These are phyloP conservation scores for Fragosphaeria purpurea DNA, from an alignment of 2,329 filamentous ascomycete species.

Conservation along the genomic window DNA sequence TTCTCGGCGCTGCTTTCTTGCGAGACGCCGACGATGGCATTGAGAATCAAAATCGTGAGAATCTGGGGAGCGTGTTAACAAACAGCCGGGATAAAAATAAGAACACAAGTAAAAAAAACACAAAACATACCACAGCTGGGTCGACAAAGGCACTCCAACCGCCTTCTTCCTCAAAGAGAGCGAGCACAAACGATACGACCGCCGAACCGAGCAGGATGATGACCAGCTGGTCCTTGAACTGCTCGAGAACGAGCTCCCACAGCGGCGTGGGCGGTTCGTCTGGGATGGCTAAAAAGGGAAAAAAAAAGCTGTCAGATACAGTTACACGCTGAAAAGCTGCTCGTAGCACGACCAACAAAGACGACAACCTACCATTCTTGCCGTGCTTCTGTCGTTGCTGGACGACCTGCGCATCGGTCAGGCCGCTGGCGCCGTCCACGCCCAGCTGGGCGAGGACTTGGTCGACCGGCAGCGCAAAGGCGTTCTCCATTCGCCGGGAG, in stretches of 20 bases:
- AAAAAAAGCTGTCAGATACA: no score
- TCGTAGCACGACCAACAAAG: no score
- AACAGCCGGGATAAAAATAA: background rate
- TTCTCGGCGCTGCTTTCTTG: constrained; percentile 99
- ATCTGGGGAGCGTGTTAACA: constrained; percentile 48
- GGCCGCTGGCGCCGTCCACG: constrained; percentile 44
- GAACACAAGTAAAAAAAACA: background rate
- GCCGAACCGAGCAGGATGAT: constrained; percentile 90
- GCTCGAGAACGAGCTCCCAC: constrained; percentile 94
- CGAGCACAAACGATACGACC: constrained; percentile 84
- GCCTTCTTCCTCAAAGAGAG: constrained; percentile 83
- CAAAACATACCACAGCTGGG: constrained; percentile 69
- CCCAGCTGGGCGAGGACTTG: constrained; percentile 50
- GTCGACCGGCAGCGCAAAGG: constrained; percentile 47
- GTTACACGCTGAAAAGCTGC: no score
- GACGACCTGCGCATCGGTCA: constrained; percentile 49
- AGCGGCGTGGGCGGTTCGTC: constrained; percentile 94
- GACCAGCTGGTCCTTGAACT: constrained; percentile 98
- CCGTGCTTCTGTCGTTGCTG: constrained; percentile 49
- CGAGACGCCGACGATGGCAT: constrained; percentile 93
- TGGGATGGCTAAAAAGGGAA: constrained; percentile 38
- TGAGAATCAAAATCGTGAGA: constrained; percentile 90
- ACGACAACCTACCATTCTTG: constrained; percentile 47
- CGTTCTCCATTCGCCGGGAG: constrained; percentile 47
- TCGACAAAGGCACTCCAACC: constrained; percentile 98